Evolutionary conservation across 2,329 filamentous ascomycete genomes (phyloP).

Genomic region (Nothopassalora personata): DNA sequence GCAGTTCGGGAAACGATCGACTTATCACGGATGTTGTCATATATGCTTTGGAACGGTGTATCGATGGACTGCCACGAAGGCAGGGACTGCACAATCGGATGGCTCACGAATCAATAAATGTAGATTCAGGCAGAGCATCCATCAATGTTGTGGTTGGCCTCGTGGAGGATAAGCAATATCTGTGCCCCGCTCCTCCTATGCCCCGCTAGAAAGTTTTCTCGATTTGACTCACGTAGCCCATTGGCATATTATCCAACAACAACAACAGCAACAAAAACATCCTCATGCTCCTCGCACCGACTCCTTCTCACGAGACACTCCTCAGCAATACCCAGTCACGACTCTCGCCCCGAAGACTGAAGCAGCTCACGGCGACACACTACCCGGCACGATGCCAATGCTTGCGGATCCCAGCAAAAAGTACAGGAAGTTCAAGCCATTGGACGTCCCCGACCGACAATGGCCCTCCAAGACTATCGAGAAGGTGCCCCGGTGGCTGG

Average conservation of each 20-base stretch:
- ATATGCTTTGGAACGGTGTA: background rate
- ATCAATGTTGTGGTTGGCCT: background rate
- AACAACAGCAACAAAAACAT: background rate
- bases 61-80: background rate
- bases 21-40: background rate
- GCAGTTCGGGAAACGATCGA: background rate
- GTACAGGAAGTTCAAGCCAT: slow-evolving; percentile 64
- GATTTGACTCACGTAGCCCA: slow-evolving; percentile 1
- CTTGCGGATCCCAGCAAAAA: slow-evolving; percentile 63
- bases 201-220: background rate
- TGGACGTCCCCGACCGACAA: slow-evolving; percentile 65
- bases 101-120: background rate
- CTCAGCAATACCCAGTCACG: background rate
- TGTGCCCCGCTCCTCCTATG: background rate
- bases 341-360: background rate
- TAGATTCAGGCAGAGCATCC: background rate
- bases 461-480: slow-evolving; percentile 80
- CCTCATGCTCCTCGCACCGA: background rate
- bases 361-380: background rate
- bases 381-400: background rate
- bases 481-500: slow-evolving; percentile 85
- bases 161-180: background rate
- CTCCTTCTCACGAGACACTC: background rate
- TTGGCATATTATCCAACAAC: background rate
- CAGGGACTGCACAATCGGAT: too few species aligned